Conservation (phyloP, 768 basidiomycete species). For the Paxillus ammoniavirescens region DNA sequence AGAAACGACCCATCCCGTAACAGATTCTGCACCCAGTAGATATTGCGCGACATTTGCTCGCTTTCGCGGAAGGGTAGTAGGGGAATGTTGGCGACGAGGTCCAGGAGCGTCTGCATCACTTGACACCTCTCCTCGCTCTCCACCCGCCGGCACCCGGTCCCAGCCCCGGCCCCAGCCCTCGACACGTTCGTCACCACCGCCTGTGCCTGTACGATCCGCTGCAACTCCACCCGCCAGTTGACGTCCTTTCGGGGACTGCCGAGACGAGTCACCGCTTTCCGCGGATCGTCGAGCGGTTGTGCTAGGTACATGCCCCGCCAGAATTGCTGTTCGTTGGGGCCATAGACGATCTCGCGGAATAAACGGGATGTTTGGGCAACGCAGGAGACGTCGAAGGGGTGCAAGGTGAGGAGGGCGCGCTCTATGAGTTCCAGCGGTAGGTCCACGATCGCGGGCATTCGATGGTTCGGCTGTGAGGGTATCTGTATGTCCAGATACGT, state of each 20-base stretch:
- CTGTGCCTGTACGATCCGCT: slow-evolving; percentile 54
- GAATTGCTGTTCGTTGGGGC: slow-evolving; percentile 38
- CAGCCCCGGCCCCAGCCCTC: slow-evolving; percentile 45
- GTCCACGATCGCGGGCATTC: slow-evolving; percentile 28
- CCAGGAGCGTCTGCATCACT: slow-evolving; percentile 49
- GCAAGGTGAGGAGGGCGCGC: slow-evolving; percentile 51
- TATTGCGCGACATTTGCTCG: slow-evolving; percentile 44
- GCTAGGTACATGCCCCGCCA: slow-evolving; percentile 69
- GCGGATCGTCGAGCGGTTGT: slow-evolving; percentile 64
- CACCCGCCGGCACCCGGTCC: slow-evolving; percentile 18
- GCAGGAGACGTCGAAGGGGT: slow-evolving; percentile 58
- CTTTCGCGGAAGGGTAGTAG: slow-evolving; percentile 31
- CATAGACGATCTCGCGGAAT: slow-evolving; percentile 46
- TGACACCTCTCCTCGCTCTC: slow-evolving; percentile 37
- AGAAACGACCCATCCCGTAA: slow-evolving; percentile 46
- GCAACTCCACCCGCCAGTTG: slow-evolving; percentile 55
- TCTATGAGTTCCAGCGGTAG: slow-evolving; percentile 63
- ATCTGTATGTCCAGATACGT: not conserved
- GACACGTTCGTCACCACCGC: slow-evolving; percentile 39
- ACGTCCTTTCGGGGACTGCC: slow-evolving; percentile 28
- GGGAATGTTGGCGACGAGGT: slow-evolving; percentile 43
- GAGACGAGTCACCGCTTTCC: slow-evolving; percentile 41
- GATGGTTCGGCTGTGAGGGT: not conserved
- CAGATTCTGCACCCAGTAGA: slow-evolving; percentile 48
- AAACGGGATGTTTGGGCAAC: slow-evolving; percentile 50